These are phyloP conservation scores for Scenedesmus sp. DNA, from an alignment of 163 green algal species.

Conservation along the genomic window DNA sequence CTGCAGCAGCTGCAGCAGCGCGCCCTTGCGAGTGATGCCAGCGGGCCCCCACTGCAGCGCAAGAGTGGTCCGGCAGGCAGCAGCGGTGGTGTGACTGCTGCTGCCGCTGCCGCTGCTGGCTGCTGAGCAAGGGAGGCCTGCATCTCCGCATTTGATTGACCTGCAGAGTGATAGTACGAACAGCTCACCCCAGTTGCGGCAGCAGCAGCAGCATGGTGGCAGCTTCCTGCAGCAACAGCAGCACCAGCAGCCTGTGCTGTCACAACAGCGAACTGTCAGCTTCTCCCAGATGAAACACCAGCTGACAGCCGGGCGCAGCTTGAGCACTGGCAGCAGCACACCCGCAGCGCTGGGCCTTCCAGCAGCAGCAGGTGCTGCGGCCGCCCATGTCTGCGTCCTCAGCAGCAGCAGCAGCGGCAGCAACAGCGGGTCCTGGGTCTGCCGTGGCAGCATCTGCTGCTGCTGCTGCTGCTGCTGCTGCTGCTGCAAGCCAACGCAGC, in stretches of 20 bases:
- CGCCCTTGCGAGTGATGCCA: neutral
- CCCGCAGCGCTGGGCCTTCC: neutral
- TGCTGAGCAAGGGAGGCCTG: too few relatives aligned
- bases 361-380: slow-evolving; percentile 8
- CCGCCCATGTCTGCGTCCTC: neutral
- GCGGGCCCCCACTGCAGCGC: neutral
- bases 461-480: neutral
- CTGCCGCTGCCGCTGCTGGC: too few relatives aligned
- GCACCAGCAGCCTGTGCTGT: slow-evolving; percentile 15
- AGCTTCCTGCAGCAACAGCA: slow-evolving; percentile 25
- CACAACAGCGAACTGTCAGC: neutral
- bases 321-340: slow-evolving; percentile 12
- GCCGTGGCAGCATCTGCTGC: neutral
- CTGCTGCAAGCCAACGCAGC: slow-evolving; percentile 15
- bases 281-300: neutral
- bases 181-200: slow-evolving; percentile 5
- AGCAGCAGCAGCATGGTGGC: slow-evolving; percentile 24
- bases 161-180: neutral
- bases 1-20: slow-evolving; percentile 38
- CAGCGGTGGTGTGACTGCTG: neutral
- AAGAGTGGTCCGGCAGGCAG: neutral
- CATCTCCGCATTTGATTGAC: slow-evolving; percentile 21
- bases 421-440: neutral
- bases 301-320: neutral
- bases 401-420: neutral